Evolutionary conservation across 208 protist species (phyloP), one percentile per base, ranked within the genome.

Genomic region (Endotrypanum monterogeii): DNA sequence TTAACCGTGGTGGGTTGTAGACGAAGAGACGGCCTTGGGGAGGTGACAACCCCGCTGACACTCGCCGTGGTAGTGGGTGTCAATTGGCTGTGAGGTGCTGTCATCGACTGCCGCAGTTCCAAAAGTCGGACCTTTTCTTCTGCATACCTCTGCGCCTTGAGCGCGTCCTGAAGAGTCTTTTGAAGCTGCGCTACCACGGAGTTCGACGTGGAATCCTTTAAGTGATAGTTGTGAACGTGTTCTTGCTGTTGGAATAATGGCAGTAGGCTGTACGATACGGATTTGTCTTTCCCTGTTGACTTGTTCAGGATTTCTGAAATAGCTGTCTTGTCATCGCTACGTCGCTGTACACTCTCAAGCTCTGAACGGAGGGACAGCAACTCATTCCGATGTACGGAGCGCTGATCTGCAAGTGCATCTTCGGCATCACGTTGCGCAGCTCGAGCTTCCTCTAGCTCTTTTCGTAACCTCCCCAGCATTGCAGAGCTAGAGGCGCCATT

Each of bases 101-200:
- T 30, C 41, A 84, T 67, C 3, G 54, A 60, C 70, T 80, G 55
- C 28, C 74, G 67, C 35, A 84, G 72, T 50, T 84, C 79, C 25
- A 85, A 70, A 41, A 85, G 60, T 20, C 50, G 76, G 37, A 52
- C 55, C 52, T 85, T 80, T 32, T 85, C 71, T 67, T 80, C 80
- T 0, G 67, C 76, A 55, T 79, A 85, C 48, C 79, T 65, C 67
- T 77, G 71, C 50, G 71, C 81, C 41, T 74, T 72, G 25, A 58
- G 70, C 39, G 79, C 79, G 18, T 79, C 70, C 56, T 68, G 54
- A 63, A 77, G 67, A 4, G 61, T 61, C 20, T 50, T 48, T 46
- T 74, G 71, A 51, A 80, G 62, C 66, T 68, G 63, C 28, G 78
- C 66, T 46, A 78, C 67, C 7, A 51, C 32, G n/a, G 48, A 20